A percentile compares a stretch with the other conserved stretches of the same genome.
Conservation (phyloP, 768 basidiomycete species). For the Psilocybe sp. region DNA sequence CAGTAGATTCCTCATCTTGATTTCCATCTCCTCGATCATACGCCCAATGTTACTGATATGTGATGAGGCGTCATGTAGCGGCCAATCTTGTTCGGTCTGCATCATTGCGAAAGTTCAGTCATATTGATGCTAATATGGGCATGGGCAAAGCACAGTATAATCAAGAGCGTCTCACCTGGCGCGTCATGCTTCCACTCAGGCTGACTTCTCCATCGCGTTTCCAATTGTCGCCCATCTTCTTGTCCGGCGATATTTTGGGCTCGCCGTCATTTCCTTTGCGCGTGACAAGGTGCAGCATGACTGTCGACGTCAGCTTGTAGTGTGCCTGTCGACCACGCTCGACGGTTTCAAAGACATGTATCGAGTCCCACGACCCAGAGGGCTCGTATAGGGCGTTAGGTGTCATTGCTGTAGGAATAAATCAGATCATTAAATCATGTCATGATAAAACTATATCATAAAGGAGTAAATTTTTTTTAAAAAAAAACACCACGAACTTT, state of each 20-base stretch:
- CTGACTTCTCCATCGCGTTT: constrained; percentile 74
- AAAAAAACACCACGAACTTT: constrained; percentile 50
- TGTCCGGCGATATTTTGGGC: constrained; percentile 34
- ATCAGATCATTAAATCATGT: not conserved
- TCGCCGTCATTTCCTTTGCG: constrained; percentile 36
- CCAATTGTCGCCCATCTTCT: constrained; percentile 38
- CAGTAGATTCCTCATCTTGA: constrained; percentile 95
- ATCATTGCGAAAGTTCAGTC: constrained; percentile 5
- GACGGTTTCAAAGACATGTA: constrained; percentile 95
- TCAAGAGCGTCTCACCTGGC: constrained; percentile 61
- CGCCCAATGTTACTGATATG: constrained; percentile 93
- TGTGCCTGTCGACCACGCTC: constrained; percentile 91
- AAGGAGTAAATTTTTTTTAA: not conserved
- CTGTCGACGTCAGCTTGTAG: constrained; percentile 95
- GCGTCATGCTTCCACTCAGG: constrained; percentile 94
- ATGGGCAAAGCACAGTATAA: not conserved
- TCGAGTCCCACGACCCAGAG: constrained; percentile 94
- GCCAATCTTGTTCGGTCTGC: constrained; percentile 85
- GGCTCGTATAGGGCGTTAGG: constrained; percentile 56
- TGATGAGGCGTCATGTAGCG: constrained; percentile 72
- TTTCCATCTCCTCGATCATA: constrained; percentile 99
- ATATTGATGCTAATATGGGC: not conserved
- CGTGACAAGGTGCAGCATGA: constrained; percentile 90
- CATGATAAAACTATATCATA: not conserved
- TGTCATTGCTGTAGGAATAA: constrained; percentile 49